Base-by-base conservation (phyloP, 208 protist genomes). In the Zelonia costaricensis region DNA sequence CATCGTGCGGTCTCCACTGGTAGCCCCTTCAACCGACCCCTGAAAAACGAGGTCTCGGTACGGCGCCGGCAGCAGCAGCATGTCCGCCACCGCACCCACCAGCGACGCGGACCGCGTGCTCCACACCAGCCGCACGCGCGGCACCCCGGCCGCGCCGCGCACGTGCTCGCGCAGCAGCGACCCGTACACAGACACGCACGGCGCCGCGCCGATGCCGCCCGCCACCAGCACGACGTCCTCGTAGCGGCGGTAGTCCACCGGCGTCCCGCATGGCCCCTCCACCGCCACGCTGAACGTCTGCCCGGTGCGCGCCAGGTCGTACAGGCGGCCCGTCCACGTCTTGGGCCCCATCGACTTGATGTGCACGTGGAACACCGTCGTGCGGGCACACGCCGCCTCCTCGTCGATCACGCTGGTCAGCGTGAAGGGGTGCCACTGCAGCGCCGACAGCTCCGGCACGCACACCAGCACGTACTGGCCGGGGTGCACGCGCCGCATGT, bases 401-500 rank as follows among this genome's bases (percentile, higher is more conserved):
- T 47, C 38, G 38, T 66, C 49, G 28, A 66, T 36, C 62, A 72
- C 38, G 60, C 44, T 57, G 48, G 46, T 72, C 15, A 86, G 52
- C 13, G 79, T 89, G 58, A 89, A 84, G 6, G 82, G 82, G 63
- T 89, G 82, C 82, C 82, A 89, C 62, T 89, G 65, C 53, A 86
- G 62, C 16, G 84, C 49, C 25, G 82, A 76, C 28, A 89, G 43
- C 39, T 80, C 64, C 20, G 82, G 79, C 28, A 89, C 46, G 56
- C 81, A 84, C 42, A 89, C 38, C 55, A 82, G 76, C 25, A 79
- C 71, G 55, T 84, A 86, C 68, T 80, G 74, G 10, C 74, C 74
- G 0, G 69, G 54, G 33, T 63, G 33, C 33, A 74, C 52, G 38
- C 16, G n/a, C 22, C 27, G 35, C 40, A 57, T 54, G 25, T 42